Evolutionary conservation across 345 rosid species (phyloP), one percentile per base, ranked within the genome.

Genomic region (Schrenkiella parvula): DNA sequence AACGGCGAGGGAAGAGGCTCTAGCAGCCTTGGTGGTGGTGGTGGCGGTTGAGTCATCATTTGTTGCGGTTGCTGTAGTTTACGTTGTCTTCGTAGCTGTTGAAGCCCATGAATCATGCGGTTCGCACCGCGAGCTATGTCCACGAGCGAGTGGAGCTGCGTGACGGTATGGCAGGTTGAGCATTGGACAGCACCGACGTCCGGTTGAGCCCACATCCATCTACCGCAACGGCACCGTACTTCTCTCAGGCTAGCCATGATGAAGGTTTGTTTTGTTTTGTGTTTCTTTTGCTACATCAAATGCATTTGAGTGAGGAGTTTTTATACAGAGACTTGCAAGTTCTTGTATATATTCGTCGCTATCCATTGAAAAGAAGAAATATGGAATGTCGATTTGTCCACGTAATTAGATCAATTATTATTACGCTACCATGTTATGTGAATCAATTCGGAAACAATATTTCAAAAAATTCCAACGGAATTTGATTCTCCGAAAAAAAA

Each of bases 201-300:
- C 0, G 77, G 59, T 10, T 85, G 89, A 61, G 81, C 78, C 53
- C 66, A 37, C 60, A 89, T 84, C 50, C 77, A 65, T 76, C 64
- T 64, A 7, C 84, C 78, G 46, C 97, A 88, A 18, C 78, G 58
- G 79, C 98, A 90, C 35, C 73, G 70, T 28, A 76, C 71, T 64
- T 81, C 83, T 41, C 60, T 81, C 58, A 81, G 77, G 51, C 78
- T 69, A 38, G 82, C 71, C 86, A 83, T 87, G 55, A 13, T 6
- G 37, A 6, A 14, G 34, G 18, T 35, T 60, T 68, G 31, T 26
- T 23, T 6, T 51, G 0, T 4, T 57, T 37, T 12, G 19, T 60
- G 25, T 37, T 51, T 71, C 6, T 31, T 73, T 42, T 47, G 18
- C 35, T 47, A 31, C 47, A 6, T 56, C 8, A 26, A 38, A 39